Evolutionary conservation across 2,329 filamentous ascomycete species (phyloP).

Genomic region (Scytalidium lignicola): DNA sequence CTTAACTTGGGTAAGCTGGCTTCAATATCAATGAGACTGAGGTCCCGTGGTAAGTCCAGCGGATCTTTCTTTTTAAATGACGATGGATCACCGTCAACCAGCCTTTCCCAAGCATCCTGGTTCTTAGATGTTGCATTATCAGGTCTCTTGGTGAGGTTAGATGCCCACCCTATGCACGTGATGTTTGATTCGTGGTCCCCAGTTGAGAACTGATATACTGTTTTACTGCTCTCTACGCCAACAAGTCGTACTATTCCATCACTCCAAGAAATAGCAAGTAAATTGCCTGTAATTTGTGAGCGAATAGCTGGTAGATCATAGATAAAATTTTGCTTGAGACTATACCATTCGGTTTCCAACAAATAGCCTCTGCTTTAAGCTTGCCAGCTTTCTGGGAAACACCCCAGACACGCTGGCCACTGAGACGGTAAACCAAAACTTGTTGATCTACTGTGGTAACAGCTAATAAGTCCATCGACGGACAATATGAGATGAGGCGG

Average conservation of each 20-base stretch:
- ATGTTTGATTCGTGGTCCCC: slow-evolving; percentile 30
- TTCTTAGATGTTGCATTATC: slow-evolving; percentile 9
- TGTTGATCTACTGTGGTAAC: slow-evolving; percentile 64
- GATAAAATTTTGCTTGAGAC: neutral
- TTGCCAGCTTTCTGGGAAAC: slow-evolving; percentile 28
- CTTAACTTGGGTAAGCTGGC: slow-evolving; percentile 71
- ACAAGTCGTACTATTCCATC: slow-evolving; percentile 74
- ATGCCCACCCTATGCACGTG: slow-evolving; percentile 35
- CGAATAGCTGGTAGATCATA: neutral
- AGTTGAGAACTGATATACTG: slow-evolving; percentile 62
- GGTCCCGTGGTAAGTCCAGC: slow-evolving; percentile 61
- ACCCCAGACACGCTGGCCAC: slow-evolving; percentile 64
- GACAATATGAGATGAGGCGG: slow-evolving; percentile 67
- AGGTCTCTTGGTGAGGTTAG: slow-evolving; percentile 22
- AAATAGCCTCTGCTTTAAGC: slow-evolving; percentile 32
- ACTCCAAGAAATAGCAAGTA: slow-evolving; percentile 78
- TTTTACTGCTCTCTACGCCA: slow-evolving; percentile 75
- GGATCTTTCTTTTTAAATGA: slow-evolving; percentile 8
- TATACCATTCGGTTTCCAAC: slow-evolving; percentile 31
- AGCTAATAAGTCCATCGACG: slow-evolving; percentile 78
- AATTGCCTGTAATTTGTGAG: slow-evolving; percentile 48
- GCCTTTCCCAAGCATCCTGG: slow-evolving; percentile 14
- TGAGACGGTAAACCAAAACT: slow-evolving; percentile 72
- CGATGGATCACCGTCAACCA: slow-evolving; percentile 11
- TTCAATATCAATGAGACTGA: slow-evolving; percentile 72